Evolutionary conservation across 2,329 filamentous ascomycete species (phyloP), one percentile per base, ranked within the genome.

Genomic region (Aureobasidium vineae): DNA sequence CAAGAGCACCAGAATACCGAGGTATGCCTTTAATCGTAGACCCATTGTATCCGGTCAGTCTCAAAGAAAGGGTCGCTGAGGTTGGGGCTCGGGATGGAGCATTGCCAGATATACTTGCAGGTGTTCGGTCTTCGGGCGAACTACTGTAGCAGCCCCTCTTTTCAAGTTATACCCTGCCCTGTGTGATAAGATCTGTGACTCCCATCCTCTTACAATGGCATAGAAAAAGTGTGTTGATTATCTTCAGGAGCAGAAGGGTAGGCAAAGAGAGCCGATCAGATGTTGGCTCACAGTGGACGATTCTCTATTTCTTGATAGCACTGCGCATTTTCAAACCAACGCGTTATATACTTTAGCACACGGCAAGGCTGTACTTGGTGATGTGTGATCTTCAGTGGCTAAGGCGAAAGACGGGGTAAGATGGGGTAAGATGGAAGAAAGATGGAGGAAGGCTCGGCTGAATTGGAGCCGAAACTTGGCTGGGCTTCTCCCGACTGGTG

Each of bases 401-500:
- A 36, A 33, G 19, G 5, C 6, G 16, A 36, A 47, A 38, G 28
- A 23, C 11, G 43, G 57, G 57, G 28, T 38, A 47, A 47, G 21
- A 47, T 26, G 21, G 21, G 23, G 13, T 10, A 41, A 28, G 23
- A 28, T 45, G 38, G 41, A 47, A 19, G 3, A 26, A 41, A 28
- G 23, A 28, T 45, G 38, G 41, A 47, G 26, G 3, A 26, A 57
- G 33, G 36, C 19, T 60, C 56, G 57, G 57, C 11, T 47, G 41
- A 61, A 61, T 36, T 61, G 57, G 6, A n/a, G 57, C 57, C 57
- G 57, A 61, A 13, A 21, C 57, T 26, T 8, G 33, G 33, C 33
- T 36, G 33, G 13, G 33, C 33, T 36, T 10, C 13, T 6, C n/a
- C 1, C 21, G 16, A n/a, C 8, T 36, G 33, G 33, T 36, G 33